Percentiles rank a stretch among this genome's conserved stretches.
Conservation (phyloP, 805 yeast genomes). For the Saccharomycopsis sp. region DNA sequence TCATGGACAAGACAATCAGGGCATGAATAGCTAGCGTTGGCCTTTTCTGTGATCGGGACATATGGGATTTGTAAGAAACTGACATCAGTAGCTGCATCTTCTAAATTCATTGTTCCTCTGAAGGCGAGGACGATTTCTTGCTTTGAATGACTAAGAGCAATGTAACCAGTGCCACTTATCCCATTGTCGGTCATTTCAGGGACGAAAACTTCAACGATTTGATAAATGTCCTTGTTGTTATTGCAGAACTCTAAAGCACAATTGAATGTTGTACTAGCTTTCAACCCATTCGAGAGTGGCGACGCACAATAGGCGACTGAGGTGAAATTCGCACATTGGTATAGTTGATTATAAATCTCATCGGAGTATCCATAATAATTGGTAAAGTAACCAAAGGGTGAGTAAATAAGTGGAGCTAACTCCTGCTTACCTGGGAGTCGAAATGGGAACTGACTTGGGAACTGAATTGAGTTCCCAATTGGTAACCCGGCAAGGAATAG, state of each 20-base stretch:
- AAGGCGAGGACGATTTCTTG: slow-evolving; percentile 43
- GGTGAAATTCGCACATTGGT: slow-evolving; percentile 16
- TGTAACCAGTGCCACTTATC: slow-evolving; percentile 43
- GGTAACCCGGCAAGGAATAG: no score
- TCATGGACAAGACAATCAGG: slow-evolving; percentile 48
- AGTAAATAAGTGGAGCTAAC: no score
- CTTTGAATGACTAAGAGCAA: slow-evolving; percentile 41
- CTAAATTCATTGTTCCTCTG: slow-evolving; percentile 55
- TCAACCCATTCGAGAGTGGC: not conserved
- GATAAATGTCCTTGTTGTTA: slow-evolving; percentile 7
- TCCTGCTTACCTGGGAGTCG: no score
- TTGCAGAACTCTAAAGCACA: slow-evolving; percentile 16
- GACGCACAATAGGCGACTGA: slow-evolving; percentile 16
- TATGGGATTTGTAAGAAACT: slow-evolving; percentile 41
- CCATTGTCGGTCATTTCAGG: not conserved
- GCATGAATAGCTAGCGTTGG: not conserved
- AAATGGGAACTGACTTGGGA: no score
- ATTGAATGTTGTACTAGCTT: slow-evolving; percentile 4
- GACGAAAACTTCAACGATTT: slow-evolving; percentile 12
- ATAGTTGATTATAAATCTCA: slow-evolving; percentile 16
- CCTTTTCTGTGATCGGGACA: slow-evolving; percentile 34
- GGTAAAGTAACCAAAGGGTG: no score
- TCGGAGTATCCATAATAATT: no score
- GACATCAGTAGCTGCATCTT: slow-evolving; percentile 60
- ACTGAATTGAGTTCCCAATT: no score